Evolutionary conservation across 768 basidiomycete genomes (phyloP).

Genomic region (Trametes maxima): DNA sequence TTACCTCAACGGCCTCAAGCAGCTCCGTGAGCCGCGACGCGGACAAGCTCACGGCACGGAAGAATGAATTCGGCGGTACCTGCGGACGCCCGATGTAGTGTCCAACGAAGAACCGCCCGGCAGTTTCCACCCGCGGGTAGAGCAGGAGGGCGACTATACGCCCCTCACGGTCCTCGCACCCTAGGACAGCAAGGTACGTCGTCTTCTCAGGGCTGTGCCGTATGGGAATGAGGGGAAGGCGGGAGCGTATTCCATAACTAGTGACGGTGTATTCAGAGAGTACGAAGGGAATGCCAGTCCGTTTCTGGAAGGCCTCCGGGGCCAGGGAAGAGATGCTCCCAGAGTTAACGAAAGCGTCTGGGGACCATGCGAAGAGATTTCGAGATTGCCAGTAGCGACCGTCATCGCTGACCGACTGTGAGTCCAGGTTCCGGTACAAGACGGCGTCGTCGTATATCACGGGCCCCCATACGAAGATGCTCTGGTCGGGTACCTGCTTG

Average conservation of each 20-base stretch:
- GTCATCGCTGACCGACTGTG: conserved; percentile 7
- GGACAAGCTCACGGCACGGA: conserved; percentile 7
- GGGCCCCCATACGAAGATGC: conserved; percentile 20
- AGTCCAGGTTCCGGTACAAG: conserved; percentile 3
- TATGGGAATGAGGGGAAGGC: conserved; percentile 9
- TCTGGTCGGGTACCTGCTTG: conserved; percentile 19
- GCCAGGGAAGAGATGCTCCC: conserved; percentile 2
- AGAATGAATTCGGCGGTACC: conserved; percentile 13
- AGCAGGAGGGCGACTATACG: conserved; percentile 10
- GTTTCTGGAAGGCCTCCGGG: conserved; percentile 8
- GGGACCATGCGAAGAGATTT: conserved; percentile 21
- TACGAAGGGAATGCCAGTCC: conserved; percentile 1
- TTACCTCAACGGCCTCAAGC: background rate
- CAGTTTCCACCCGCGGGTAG: conserved; percentile 2
- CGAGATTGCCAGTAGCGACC: conserved; percentile 18
- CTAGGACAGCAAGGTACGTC: conserved; percentile 16
- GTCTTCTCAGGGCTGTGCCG: conserved; percentile 4
- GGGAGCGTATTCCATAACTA: conserved; percentile 15
- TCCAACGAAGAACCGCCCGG: conserved; percentile 14
- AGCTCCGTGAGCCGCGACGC: background rate
- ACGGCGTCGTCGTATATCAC: conserved; percentile 5
- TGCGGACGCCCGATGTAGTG: conserved; percentile 18
- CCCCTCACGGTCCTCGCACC: conserved; percentile 8
- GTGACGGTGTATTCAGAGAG: conserved; percentile 9
- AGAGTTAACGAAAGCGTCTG: conserved; percentile 20